Percentiles rank a stretch among this genome's conserved stretches.
These are phyloP conservation scores for Zymoseptoria passerinii DNA, from an alignment of 2,329 filamentous ascomycete genomes.

Conservation along the genomic window DNA sequence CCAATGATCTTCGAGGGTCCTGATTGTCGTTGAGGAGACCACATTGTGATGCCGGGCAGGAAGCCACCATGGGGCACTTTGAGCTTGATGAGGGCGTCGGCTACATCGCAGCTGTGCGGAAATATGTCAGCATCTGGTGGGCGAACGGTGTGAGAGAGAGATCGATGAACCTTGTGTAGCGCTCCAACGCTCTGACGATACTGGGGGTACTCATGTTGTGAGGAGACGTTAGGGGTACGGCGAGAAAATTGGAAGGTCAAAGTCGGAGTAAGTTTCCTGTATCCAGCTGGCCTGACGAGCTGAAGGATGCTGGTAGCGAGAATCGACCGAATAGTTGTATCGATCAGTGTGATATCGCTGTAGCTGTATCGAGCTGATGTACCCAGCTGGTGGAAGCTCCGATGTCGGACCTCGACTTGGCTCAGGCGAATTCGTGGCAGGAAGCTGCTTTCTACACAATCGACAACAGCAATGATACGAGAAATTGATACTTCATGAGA, in stretches of 20 bases:
- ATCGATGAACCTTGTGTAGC: slow-evolving; percentile 17
- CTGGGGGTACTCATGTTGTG: slow-evolving; percentile 8
- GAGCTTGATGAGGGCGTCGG: slow-evolving; percentile 46
- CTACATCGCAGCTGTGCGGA: slow-evolving; percentile 40
- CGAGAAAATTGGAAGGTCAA: background rate
- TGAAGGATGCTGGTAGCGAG: background rate
- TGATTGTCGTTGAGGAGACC: slow-evolving; percentile 44
- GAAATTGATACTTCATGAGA: background rate
- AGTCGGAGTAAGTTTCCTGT: background rate
- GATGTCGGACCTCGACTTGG: too few species aligned
- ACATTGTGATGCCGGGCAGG: slow-evolving; percentile 47
- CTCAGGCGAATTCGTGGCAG: too few species aligned
- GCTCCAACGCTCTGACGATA: slow-evolving; percentile 19
- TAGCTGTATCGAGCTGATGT: too few species aligned
- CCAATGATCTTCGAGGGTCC: slow-evolving; percentile 47
- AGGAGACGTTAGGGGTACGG: background rate
- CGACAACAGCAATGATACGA: too few species aligned
- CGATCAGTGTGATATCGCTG: too few species aligned
- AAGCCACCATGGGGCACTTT: slow-evolving; percentile 43
- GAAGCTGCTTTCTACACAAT: too few species aligned
- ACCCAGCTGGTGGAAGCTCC: too few species aligned
- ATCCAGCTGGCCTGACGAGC: background rate
- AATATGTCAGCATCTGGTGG: background rate
- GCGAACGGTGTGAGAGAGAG: background rate
- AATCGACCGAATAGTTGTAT: too few species aligned